Conservation (phyloP, 192 early-diverging fungal species). For the Podila epigama region DNA sequence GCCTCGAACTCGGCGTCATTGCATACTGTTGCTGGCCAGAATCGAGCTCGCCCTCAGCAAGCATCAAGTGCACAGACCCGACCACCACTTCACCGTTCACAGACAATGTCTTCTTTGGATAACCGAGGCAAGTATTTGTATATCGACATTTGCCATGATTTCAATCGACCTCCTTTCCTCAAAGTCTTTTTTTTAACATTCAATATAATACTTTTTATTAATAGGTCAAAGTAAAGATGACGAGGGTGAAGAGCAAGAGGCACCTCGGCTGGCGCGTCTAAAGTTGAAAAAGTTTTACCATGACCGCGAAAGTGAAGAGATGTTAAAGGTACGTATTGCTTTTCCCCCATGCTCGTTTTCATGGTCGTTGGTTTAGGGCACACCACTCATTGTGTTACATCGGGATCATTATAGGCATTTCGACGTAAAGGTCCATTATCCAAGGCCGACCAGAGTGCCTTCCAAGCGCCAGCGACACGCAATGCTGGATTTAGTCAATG, state of each 20-base stretch:
- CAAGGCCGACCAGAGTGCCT: conserved; percentile 13
- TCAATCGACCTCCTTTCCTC: neutral
- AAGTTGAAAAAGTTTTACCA: conserved; percentile 36
- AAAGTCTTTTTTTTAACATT: neutral
- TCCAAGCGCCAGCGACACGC: neutral
- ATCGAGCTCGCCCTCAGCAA: neutral
- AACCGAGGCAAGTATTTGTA: neutral
- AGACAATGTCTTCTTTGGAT: neutral
- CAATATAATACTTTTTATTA: no score
- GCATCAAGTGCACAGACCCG: neutral
- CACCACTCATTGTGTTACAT: neutral
- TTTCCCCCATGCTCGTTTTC: no score
- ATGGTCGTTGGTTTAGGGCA: no score
- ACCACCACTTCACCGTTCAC: neutral
- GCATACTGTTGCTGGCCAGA: neutral
- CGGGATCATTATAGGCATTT: conserved; percentile 10
- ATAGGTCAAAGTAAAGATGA: neutral
- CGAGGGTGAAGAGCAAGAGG: conserved; percentile 11
- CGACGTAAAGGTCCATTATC: conserved; percentile 27
- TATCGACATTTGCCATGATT: neutral
- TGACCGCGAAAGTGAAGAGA: conserved; percentile 47
- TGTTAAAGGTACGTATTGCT: conserved; percentile 41
- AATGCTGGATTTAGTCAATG: neutral
- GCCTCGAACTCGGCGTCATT: neutral
- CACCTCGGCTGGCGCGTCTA: conserved; percentile 26